Evolutionary conservation across 2,329 filamentous ascomycete species (phyloP), one percentile per base, ranked within the genome.

Genomic region (Ceratocystis huliohia): DNA sequence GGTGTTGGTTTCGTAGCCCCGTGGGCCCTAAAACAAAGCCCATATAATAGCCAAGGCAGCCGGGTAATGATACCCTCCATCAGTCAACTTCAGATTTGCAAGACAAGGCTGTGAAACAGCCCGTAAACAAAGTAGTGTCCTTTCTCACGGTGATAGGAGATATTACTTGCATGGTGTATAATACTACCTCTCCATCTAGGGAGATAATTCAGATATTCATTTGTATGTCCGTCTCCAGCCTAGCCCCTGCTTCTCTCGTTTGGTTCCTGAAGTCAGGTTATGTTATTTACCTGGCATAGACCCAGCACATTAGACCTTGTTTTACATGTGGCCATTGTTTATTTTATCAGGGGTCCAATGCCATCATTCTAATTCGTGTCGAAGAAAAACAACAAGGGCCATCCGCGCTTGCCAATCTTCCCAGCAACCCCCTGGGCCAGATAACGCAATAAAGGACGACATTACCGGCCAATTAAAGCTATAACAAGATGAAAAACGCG

Each of bases 101-200:
- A 59, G 25, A 59, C 53, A 59, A 59, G 53, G 25, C 53, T 33
- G 28, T 59, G 53, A 59, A 59, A 59, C 53, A 25, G 53, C 15
- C 53, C 53, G 53, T 59, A 59, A 50, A 57, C 25, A 1, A 59
- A 37, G 4, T 8, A 33, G 20, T 22, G 48, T 13, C 2, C 33
- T 50, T 20, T 50, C 17, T 50, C 22, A 3, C 5, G 46, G 46
- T 22, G 1, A 30, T 30, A 28, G 13, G 53, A 5, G 25, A 33
- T 59, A n/a, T 15, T 13, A 13, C 10, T 17, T 59, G 37, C 13
- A 17, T n/a, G 28, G 53, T 33, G 17, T 37, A 13, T 20, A 25
- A 53, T 25, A 25, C 20, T 53, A 8, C 48, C 48, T 53, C 5
- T 17, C 5, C 48, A 53, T 25, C 22, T 22, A 22, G n/a, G 22